Percentiles rank a stretch among this genome's conserved stretches.
These are phyloP conservation scores for Suillus fuscotomentosus DNA, from an alignment of 768 basidiomycete species.

Conservation along the genomic window DNA sequence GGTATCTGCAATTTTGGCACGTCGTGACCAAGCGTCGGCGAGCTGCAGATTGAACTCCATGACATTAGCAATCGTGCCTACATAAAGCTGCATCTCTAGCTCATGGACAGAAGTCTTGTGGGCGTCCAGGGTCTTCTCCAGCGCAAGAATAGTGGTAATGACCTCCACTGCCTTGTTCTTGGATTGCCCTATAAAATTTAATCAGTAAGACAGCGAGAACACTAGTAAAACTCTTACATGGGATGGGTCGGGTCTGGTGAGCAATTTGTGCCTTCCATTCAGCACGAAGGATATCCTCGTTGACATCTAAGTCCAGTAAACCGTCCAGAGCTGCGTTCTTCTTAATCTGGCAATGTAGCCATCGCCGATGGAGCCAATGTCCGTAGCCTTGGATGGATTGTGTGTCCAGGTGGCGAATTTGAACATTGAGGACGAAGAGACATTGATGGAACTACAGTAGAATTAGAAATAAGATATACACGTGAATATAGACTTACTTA, in stretches of 20 bases:
- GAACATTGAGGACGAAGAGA: conserved; percentile 12
- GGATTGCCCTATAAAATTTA: not conserved
- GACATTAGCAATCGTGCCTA: not conserved
- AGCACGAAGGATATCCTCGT: not conserved
- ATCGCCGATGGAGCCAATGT: conserved; percentile 8
- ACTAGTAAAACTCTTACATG: not conserved
- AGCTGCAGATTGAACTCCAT: conserved; percentile 7
- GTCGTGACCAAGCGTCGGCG: not conserved
- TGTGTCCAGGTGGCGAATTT: conserved; percentile 5
- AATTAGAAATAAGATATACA: not conserved
- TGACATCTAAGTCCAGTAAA: not conserved
- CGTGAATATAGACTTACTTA: conserved; percentile 11
- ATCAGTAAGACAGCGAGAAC: not conserved
- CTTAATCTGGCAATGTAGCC: not conserved
- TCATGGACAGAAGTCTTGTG: not conserved
- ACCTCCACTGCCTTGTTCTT: conserved; percentile 4
- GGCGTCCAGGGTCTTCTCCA: conserved; percentile 2
- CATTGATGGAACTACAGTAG: conserved; percentile 9
- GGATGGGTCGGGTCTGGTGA: conserved; percentile 4
- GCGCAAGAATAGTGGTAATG: conserved; percentile 3
- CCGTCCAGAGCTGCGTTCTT: not conserved
- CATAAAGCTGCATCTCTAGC: conserved; percentile 5
- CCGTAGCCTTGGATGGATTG: not conserved
- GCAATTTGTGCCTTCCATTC: conserved; percentile 6
- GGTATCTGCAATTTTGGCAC: not conserved